Conservation (phyloP, 1,284 basidiomycete genomes). For the Ustilago esculenta region DNA sequence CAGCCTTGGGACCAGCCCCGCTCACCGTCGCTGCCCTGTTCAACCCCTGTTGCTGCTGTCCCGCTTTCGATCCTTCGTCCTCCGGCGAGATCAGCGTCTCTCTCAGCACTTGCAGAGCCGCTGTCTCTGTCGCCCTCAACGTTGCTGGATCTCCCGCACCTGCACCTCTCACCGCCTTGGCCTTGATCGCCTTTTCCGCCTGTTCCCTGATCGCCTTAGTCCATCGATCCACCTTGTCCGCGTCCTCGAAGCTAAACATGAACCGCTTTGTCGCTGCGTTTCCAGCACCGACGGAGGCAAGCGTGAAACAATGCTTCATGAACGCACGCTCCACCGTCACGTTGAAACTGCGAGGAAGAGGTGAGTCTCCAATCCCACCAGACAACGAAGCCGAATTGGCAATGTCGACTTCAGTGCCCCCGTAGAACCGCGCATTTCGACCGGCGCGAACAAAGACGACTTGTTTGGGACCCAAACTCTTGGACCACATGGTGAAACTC, state of each 20-base stretch:
- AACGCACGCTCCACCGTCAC: constrained; percentile 57
- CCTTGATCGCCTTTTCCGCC: constrained; percentile 12
- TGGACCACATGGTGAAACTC: constrained; percentile 58
- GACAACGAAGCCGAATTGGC: too few species aligned
- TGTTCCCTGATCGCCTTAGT: constrained; percentile 6
- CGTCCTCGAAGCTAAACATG: constrained; percentile 57
- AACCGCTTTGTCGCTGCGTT: constrained; percentile 24
- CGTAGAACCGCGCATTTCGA: constrained; percentile 52
- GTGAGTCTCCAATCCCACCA: constrained; percentile 24
- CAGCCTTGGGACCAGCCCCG: neutral
- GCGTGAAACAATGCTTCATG: constrained; percentile 54
- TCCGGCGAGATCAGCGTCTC: constrained; percentile 47
- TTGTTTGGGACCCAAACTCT: constrained; percentile 49
- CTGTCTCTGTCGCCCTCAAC: constrained; percentile 20
- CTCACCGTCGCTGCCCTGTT: constrained; percentile 17
- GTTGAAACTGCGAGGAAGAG: constrained; percentile 43
- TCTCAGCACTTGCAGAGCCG: constrained; percentile 47
- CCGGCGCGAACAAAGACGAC: constrained; percentile 60
- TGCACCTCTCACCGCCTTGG: constrained; percentile 1
- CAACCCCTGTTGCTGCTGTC: neutral
- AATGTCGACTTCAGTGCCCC: constrained; percentile 24
- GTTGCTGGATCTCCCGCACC: neutral
- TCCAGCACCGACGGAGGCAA: constrained; percentile 9
- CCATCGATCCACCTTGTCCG: constrained; percentile 23
- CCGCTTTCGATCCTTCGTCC: neutral